Percentiles rank a stretch among this genome's conserved stretches.
Evolutionary conservation across 208 protist species (phyloP).

Genomic region (Wallacemonas sp.): DNA sequence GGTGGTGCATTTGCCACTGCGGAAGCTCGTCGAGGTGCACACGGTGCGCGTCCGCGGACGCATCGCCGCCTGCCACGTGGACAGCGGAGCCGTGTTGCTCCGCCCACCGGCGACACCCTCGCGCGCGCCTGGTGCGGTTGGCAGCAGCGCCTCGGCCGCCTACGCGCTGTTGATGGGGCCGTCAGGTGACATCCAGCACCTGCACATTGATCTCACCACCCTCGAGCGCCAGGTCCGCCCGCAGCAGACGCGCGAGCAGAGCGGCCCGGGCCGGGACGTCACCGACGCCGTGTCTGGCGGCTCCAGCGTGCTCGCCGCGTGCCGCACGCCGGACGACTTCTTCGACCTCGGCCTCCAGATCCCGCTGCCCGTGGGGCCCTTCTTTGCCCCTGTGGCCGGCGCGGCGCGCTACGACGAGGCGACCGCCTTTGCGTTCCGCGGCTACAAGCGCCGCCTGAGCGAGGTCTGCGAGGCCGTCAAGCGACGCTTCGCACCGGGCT

Average conservation of each 20-base stretch:
- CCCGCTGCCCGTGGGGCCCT: constrained; percentile 26
- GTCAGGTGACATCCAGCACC: constrained; percentile 20
- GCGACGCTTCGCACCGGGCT: constrained; percentile 49
- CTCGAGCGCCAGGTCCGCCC: not conserved
- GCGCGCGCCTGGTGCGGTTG: too few species aligned
- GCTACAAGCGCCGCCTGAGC: constrained; percentile 34
- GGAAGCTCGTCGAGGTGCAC: constrained; percentile 71
- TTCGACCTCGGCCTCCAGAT: constrained; percentile 37
- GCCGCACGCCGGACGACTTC: constrained; percentile 46
- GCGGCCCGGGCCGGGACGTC: too few species aligned
- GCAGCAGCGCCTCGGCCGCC: not conserved
- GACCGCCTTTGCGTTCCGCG: constrained; percentile 28
- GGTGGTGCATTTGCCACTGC: constrained; percentile 73
- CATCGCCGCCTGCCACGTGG: constrained; percentile 64
- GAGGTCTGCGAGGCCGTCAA: constrained; percentile 40
- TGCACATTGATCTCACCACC: constrained; percentile 21
- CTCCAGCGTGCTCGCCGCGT: constrained; percentile 31
- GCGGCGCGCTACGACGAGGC: constrained; percentile 9
- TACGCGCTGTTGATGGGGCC: constrained; percentile 25
- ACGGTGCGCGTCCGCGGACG: constrained; percentile 50
- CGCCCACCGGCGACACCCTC: constrained; percentile 16
- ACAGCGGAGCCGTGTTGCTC: constrained; percentile 56
- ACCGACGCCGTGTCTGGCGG: too few species aligned
- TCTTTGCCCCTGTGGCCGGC: not conserved
- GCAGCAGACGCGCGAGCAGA: not conserved